These are phyloP conservation scores for Elymus sibiricus DNA, from an alignment of 176 grass and related monocot species.

Conservation along the genomic window DNA sequence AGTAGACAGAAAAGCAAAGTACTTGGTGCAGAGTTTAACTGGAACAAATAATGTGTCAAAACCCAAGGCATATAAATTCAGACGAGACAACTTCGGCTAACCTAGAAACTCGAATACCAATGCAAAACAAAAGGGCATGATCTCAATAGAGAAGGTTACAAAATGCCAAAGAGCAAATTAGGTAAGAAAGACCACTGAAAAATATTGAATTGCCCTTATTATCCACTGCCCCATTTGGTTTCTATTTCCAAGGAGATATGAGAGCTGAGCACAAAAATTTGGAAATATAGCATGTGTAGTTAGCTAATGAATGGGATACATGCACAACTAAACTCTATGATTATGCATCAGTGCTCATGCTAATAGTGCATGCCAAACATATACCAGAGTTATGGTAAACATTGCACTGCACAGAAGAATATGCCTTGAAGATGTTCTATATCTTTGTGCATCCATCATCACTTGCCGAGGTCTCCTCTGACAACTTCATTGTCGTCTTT, in stretches of 20 bases:
- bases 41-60: too few relatives aligned
- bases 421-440: background rate
- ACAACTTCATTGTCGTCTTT: background rate
- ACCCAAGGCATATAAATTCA: too few relatives aligned
- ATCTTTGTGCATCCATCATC: background rate
- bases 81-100: too few relatives aligned
- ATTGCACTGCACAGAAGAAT: background rate
- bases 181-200: background rate
- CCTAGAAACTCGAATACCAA: background rate
- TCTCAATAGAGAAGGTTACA: too few relatives aligned
- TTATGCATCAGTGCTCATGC: background rate
- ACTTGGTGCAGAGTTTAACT: too few relatives aligned
- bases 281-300: background rate
- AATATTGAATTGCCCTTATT: too few relatives aligned
- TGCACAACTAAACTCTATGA: background rate
- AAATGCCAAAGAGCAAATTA: background rate
- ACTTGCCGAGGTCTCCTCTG: background rate
- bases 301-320: background rate
- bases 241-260: background rate
- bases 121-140: background rate
- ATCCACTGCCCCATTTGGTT: too few relatives aligned
- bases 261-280: background rate
- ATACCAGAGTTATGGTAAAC: background rate
- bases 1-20: too few relatives aligned
- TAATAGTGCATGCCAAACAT: background rate